Evolutionary conservation across 2,329 filamentous ascomycete species (phyloP).

Genomic region (Neofusicoccum ribis): DNA sequence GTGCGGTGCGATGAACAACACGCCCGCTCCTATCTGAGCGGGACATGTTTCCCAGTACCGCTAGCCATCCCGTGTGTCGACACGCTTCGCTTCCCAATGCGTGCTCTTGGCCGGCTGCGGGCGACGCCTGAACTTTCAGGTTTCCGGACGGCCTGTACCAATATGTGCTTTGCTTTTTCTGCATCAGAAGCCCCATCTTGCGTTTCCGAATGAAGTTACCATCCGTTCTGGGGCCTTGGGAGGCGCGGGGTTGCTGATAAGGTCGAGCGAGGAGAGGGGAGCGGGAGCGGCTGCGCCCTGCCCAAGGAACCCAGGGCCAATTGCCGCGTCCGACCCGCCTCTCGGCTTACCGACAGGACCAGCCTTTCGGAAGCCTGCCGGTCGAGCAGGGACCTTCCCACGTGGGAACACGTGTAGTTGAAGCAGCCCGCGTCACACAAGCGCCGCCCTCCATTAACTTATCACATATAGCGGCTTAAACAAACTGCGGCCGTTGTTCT

Average conservation of each 20-base stretch:
- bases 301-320: background rate
- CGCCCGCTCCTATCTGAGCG: background rate
- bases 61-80: background rate
- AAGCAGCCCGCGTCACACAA: constrained; percentile 10
- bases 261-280: background rate
- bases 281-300: background rate
- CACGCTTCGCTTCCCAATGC: background rate
- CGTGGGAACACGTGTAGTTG: constrained; percentile 10
- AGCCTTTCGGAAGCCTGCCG: background rate
- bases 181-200: background rate
- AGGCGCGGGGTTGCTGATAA: background rate
- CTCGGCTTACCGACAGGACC: background rate
- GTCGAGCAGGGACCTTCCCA: constrained; percentile 9
- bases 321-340: background rate
- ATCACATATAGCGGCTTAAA: constrained; percentile 9
- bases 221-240: background rate
- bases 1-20: background rate
- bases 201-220: background rate
- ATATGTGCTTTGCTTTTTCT: constrained; percentile 1
- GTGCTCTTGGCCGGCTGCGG: background rate
- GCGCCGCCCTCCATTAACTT: background rate
- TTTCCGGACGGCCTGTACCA: background rate
- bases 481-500: background rate
- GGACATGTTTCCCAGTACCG: constrained; percentile 4
- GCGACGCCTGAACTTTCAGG: background rate